Evolutionary conservation across 2,329 filamentous ascomycete species (phyloP).

Genomic region (Zymoseptoria crescenta): DNA sequence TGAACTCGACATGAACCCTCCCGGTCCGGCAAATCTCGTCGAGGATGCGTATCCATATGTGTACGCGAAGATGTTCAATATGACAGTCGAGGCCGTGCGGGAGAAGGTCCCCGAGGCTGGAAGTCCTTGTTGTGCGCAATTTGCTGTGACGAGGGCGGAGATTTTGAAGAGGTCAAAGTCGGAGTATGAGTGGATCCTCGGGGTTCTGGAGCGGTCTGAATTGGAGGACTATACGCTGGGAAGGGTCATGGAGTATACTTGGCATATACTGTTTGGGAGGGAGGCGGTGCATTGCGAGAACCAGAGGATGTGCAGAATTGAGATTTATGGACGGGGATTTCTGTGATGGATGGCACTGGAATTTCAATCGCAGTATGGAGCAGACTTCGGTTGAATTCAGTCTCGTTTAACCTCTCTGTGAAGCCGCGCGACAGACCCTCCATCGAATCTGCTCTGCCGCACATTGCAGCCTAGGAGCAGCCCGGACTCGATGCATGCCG

Average conservation of each 20-base stretch:
- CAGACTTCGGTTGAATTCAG: too few species aligned
- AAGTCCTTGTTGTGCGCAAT: constrained; percentile 27
- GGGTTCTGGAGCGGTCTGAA: constrained; percentile 42
- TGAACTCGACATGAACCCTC: constrained; percentile 18
- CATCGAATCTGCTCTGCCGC: too few species aligned
- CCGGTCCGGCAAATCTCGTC: constrained; percentile 9
- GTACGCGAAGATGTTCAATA: constrained; percentile 20
- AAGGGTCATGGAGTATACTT: constrained; percentile 51
- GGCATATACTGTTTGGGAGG: constrained; percentile 44
- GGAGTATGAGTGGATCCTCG: constrained; percentile 33
- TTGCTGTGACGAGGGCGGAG: constrained; percentile 28
- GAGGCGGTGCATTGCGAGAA: constrained; percentile 24
- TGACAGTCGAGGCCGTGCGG: constrained; percentile 6
- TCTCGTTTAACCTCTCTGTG: too few species aligned
- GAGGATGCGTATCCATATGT: constrained; percentile 18
- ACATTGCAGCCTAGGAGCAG: too few species aligned
- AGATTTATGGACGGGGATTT: constrained; percentile 22
- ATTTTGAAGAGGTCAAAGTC: constrained; percentile 21
- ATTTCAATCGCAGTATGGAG: too few species aligned
- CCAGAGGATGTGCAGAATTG: constrained; percentile 20
- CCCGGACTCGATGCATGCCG: too few species aligned
- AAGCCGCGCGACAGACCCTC: too few species aligned
- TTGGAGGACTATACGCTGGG: constrained; percentile 45
- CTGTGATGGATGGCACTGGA: too few species aligned
- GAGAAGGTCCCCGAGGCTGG: constrained; percentile 14